Conservation (phyloP, 257 asterid species). For the Salvia rosmarinus region DNA sequence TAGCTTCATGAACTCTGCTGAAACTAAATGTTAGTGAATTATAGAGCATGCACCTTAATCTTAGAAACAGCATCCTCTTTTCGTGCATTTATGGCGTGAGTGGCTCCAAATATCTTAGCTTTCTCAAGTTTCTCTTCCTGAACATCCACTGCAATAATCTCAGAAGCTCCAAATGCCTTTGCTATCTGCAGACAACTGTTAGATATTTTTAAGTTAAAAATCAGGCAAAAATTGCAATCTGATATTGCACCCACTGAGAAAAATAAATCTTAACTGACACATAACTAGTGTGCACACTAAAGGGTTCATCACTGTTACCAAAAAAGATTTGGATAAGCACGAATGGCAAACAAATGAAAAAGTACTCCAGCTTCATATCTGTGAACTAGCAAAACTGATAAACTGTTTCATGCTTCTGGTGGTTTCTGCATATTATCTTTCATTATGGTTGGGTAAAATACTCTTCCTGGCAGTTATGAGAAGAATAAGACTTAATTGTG, state of each 20-base stretch:
- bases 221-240: constrained; percentile 24
- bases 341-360: too few relatives aligned
- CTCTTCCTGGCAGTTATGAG: too few relatives aligned
- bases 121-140: constrained; percentile 89
- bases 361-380: too few relatives aligned
- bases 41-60: constrained; percentile 55
- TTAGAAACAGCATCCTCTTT: constrained; percentile 74
- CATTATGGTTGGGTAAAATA: too few relatives aligned
- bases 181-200: constrained; percentile 98
- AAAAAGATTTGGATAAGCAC: too few relatives aligned
- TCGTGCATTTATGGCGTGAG: constrained; percentile 76
- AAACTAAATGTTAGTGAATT: constrained; percentile 1
- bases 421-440: too few relatives aligned
- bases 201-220: constrained; percentile 39
- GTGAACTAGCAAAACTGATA: too few relatives aligned
- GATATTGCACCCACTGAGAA: constrained; percentile 14
- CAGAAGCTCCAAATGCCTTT: constrained; percentile 96
- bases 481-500: too few relatives aligned
- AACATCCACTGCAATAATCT: constrained; percentile 93
- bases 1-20: background rate
- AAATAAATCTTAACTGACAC: too few relatives aligned
- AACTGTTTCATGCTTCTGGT: too few relatives aligned
- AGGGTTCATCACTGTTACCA: too few relatives aligned
- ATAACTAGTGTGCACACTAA: too few relatives aligned
- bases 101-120: constrained; percentile 84